phyloP scores from a whole-genome alignment of 352 stramenopile species.

The Pythium rhizo-oryzae region DNA sequence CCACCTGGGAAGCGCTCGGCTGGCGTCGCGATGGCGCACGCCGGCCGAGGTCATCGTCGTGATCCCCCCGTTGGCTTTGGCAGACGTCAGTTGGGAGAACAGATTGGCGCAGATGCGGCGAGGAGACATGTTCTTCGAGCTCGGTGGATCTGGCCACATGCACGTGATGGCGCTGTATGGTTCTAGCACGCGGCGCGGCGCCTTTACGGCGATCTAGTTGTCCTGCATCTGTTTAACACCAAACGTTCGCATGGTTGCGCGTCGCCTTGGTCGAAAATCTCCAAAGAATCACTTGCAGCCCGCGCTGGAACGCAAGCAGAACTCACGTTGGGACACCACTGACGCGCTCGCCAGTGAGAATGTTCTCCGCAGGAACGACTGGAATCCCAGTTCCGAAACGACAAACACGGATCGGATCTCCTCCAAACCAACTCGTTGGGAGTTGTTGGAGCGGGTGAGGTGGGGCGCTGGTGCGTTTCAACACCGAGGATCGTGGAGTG shows the following conservation, averaged over 20 bases:
- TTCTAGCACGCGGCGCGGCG: neutral
- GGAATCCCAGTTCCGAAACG: neutral
- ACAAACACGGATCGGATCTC: neutral
- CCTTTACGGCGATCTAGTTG: neutral
- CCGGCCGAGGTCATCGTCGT: neutral
- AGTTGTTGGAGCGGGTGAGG: neutral
- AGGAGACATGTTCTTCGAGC: neutral
- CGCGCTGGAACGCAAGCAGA: neutral
- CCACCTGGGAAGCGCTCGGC: slow-evolving; percentile 1
- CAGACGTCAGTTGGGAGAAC: neutral
- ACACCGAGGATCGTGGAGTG: neutral
- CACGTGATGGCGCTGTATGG: neutral
- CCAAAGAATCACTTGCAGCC: neutral
- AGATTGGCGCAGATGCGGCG: neutral
- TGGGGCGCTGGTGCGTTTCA: neutral
- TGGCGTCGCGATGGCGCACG: neutral
- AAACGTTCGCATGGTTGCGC: neutral
- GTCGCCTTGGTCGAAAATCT: neutral
- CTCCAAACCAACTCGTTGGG: no score
- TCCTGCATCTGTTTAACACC: neutral
- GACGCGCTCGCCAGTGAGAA: neutral
- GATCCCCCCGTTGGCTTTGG: neutral
- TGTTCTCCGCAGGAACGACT: neutral
- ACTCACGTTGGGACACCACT: neutral
- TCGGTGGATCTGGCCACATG: neutral